These are phyloP conservation scores for Lactarius hatsudake DNA, from an alignment of 768 basidiomycete genomes.

Conservation along the genomic window DNA sequence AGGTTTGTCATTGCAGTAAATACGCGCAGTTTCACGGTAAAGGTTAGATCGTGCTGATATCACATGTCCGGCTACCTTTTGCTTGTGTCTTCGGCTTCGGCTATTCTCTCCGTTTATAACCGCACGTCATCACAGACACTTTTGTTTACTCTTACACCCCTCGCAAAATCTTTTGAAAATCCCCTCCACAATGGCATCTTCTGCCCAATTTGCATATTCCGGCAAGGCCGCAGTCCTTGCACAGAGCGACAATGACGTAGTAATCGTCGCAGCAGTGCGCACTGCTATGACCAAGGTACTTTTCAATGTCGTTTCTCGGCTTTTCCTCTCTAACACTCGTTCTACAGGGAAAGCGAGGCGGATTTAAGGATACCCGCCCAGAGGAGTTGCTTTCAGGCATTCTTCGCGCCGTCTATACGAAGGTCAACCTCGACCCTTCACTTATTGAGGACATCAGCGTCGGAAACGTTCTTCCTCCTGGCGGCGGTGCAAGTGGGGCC, in stretches of 20 bases:
- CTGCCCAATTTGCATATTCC: conserved; percentile 26
- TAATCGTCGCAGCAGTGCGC: conserved; percentile 84
- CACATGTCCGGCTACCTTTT: conserved; percentile 6
- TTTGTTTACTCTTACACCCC: background rate
- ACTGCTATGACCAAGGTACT: conserved; percentile 88
- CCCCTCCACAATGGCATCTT: conserved; percentile 26
- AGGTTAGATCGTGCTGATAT: background rate
- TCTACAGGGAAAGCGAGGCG: conserved; percentile 72
- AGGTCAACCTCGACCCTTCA: conserved; percentile 67
- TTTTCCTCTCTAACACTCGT: conserved; percentile 10
- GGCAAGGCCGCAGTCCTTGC: conserved; percentile 41
- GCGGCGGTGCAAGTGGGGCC: conserved; percentile 76
- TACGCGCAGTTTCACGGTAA: background rate
- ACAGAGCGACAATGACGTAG: conserved; percentile 83
- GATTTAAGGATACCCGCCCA: conserved; percentile 86
- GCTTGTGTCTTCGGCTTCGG: background rate
- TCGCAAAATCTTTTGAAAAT: background rate
- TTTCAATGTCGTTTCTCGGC: background rate
- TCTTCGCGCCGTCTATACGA: conserved; percentile 68
- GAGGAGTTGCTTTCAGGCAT: conserved; percentile 79
- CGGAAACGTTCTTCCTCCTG: conserved; percentile 86
- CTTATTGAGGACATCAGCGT: conserved; percentile 83
- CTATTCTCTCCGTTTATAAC: background rate
- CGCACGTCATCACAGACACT: background rate
- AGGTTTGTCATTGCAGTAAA: background rate